A percentile compares a stretch with the other conserved stretches of the same genome.
Conservation (phyloP, 2,329 filamentous ascomycete species). For the Tolypocladium ovalisporum region DNA sequence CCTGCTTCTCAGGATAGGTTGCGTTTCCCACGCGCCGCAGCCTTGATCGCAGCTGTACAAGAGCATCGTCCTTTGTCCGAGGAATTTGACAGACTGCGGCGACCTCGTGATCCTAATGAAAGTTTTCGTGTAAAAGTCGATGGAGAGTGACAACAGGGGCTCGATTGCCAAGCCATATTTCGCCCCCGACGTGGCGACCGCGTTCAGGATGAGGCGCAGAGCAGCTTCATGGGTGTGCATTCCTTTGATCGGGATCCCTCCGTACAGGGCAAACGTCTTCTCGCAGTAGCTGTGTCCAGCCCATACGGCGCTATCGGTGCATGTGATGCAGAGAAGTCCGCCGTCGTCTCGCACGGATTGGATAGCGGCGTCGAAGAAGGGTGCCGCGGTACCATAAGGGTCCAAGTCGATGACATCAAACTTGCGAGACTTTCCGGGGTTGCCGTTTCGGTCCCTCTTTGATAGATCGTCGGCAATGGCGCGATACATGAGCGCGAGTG, state of each 20-base stretch:
- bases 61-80: conserved; percentile 84
- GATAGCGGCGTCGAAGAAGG: conserved; percentile 84
- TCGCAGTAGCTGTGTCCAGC: conserved; percentile 90
- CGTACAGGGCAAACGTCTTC: conserved; percentile 90
- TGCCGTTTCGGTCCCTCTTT: conserved; percentile 25
- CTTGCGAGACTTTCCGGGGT: conserved; percentile 31
- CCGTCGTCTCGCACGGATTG: conserved; percentile 77
- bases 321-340: conserved; percentile 87
- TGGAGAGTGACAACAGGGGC: conserved; percentile 82
- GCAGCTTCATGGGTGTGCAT: conserved; percentile 81
- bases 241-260: conserved; percentile 78
- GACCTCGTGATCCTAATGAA: conserved; percentile 77
- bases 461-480: conserved; percentile 45
- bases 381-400: conserved; percentile 86
- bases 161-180: conserved; percentile 83
- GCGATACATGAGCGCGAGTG: conserved; percentile 83
- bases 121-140: conserved; percentile 88
- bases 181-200: conserved; percentile 68
- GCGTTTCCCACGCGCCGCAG: conserved; percentile 84
- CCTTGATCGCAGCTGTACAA: conserved; percentile 85
- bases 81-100: conserved; percentile 78
- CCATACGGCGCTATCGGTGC: conserved; percentile 92
- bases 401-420: conserved; percentile 97
- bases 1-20: conserved; percentile 63
- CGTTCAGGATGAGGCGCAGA: conserved; percentile 73